A percentile compares a stretch with the other conserved stretches of the same genome.
Conservation (phyloP, 306 rosid genomes). For the Sophora flavescens region DNA sequence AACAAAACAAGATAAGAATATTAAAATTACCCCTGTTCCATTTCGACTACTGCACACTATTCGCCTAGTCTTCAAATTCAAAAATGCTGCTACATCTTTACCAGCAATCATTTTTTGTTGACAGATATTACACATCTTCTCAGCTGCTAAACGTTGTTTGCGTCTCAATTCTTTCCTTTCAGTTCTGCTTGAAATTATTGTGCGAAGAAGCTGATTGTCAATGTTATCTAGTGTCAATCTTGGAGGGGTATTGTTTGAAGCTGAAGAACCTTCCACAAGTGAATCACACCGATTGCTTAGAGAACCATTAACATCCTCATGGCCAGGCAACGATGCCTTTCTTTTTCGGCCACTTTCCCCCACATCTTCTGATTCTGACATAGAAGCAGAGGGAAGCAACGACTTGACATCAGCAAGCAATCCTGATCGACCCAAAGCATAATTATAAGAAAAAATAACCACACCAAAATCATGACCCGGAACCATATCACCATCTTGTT, state of each 20-base stretch:
- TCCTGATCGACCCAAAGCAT: constrained; percentile 72
- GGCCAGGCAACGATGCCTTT: constrained; percentile 67
- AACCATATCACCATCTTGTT: constrained; percentile 46
- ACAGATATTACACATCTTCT: constrained; percentile 87
- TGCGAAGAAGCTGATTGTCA: constrained; percentile 63
- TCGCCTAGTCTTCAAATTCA: constrained; percentile 79
- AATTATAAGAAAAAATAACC: constrained; percentile 69
- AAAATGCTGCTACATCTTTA: constrained; percentile 87
- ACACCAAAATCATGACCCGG: constrained; percentile 72
- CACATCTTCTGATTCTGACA: constrained; percentile 51
- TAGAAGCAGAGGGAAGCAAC: constrained; percentile 59
- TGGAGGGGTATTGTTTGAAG: constrained; percentile 56
- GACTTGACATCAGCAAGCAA: constrained; percentile 62
- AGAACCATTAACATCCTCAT: constrained; percentile 63
- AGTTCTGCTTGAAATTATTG: constrained; percentile 68
- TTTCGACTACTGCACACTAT: constrained; percentile 90
- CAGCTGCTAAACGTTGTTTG: constrained; percentile 78
- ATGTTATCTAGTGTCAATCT: constrained; percentile 53
- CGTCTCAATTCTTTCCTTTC: constrained; percentile 80
- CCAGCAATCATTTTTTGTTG: constrained; percentile 93
- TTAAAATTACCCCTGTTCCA: constrained; percentile 69
- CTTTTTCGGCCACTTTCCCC: constrained; percentile 54
- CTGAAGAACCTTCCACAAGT: constrained; percentile 67
- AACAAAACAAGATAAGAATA: constrained; percentile 18
- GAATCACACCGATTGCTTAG: constrained; percentile 67